These are phyloP conservation scores for Populus hybrid DNA, from an alignment of 441 rosid genomes.

Conservation along the genomic window DNA sequence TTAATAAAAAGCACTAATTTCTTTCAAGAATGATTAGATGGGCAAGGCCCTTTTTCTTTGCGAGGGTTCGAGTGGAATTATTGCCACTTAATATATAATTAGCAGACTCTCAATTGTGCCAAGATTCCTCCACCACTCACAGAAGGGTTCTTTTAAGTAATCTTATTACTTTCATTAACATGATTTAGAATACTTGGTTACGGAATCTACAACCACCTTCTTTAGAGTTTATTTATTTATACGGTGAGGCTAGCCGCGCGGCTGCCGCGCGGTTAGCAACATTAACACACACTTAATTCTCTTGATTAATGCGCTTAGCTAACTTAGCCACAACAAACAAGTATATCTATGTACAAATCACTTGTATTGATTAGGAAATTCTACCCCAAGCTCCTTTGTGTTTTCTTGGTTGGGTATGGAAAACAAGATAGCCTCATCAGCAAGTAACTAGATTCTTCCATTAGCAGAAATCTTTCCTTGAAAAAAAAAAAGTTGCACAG, in stretches of 20 bases:
- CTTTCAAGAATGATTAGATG: slow-evolving; percentile 8
- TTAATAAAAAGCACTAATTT: neutral
- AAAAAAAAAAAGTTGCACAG: too few relatives aligned
- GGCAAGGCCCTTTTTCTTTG: neutral
- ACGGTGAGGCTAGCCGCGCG: too few relatives aligned
- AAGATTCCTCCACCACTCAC: neutral
- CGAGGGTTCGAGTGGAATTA: neutral
- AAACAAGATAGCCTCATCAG: neutral
- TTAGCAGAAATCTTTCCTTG: neutral
- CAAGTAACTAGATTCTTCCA: neutral
- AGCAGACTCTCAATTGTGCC: neutral
- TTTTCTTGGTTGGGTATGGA: neutral
- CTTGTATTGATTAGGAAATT: neutral
- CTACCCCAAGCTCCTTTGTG: neutral
- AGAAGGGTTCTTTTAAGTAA: neutral
- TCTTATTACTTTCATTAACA: neutral
- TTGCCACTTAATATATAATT: neutral
- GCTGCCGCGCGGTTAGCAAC: too few relatives aligned
- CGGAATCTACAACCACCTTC: neutral
- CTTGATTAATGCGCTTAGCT: neutral
- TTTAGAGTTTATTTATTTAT: too few relatives aligned
- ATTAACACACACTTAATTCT: neutral
- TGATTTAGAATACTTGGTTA: neutral
- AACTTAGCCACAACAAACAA: neutral
- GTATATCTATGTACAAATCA: neutral